Percentiles rank a stretch among this genome's conserved stretches.
These are phyloP conservation scores for Fusarium equiseti DNA, from an alignment of 2,329 filamentous ascomycete genomes.

Conservation along the genomic window DNA sequence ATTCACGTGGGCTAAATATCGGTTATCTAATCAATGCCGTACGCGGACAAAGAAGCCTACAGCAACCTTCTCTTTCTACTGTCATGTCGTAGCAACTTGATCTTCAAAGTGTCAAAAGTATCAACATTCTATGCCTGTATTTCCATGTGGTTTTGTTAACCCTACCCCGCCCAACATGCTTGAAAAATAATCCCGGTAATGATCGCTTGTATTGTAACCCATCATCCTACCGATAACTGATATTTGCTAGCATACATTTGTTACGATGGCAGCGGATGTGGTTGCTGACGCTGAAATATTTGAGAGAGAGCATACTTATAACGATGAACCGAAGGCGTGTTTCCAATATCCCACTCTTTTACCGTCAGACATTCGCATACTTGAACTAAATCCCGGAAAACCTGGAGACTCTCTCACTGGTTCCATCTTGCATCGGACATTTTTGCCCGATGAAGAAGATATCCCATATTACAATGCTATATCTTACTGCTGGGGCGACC, in stretches of 20 bases:
- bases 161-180: no score
- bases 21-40: conserved; percentile 20
- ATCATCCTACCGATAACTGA: no score
- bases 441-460: not conserved
- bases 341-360: not conserved
- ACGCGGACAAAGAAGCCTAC: not conserved
- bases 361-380: not conserved
- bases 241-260: no score
- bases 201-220: no score
- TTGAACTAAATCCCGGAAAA: not conserved
- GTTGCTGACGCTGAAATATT: rapidly evolving
- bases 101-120: no score
- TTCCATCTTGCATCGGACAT: not conserved
- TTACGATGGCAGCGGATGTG: not conserved
- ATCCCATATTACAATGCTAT: not conserved
- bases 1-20: conserved; percentile 37
- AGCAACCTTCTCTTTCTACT: no score
- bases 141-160: no score
- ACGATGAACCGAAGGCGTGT: rapidly evolving
- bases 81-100: no score
- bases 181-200: no score
- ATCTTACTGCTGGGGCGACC: conserved; percentile 9
- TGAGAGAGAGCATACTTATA: rapidly evolving
- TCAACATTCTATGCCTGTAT: no score
- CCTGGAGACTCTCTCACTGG: not conserved